Evolutionary conservation across 768 basidiomycete species (phyloP).

Genomic region (Hortiboletus campestris): DNA sequence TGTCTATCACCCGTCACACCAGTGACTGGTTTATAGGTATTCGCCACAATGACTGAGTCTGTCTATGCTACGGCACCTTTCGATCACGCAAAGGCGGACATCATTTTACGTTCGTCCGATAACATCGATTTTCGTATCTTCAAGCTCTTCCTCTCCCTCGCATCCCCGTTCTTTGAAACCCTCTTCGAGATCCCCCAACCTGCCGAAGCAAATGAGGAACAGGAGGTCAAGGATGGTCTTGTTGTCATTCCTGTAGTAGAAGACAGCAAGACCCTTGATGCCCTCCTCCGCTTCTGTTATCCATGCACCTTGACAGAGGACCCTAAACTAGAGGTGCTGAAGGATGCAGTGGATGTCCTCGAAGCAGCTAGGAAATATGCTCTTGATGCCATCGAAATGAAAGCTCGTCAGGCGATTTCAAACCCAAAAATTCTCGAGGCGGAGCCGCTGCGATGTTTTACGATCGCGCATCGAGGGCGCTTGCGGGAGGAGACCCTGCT

Average conservation of each 20-base stretch:
- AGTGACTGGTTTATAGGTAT: background rate
- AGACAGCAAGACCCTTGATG: conserved; percentile 19
- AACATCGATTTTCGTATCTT: conserved; percentile 31
- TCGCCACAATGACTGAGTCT: background rate
- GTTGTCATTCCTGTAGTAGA: conserved; percentile 18
- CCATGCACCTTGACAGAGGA: conserved; percentile 19
- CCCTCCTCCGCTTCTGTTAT: conserved; percentile 25
- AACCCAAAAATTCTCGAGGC: conserved; percentile 18
- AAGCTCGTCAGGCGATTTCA: conserved; percentile 20
- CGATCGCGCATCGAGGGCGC: conserved; percentile 14
- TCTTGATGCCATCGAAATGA: conserved; percentile 19
- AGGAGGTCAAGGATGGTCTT: conserved; percentile 13
- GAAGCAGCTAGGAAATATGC: conserved; percentile 21
- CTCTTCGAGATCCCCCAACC: conserved; percentile 33
- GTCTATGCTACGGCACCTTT: conserved; percentile 16
- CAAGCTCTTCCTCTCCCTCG: conserved; percentile 6
- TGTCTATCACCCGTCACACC: background rate
- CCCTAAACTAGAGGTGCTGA: conserved; percentile 10
- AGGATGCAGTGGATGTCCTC: conserved; percentile 13
- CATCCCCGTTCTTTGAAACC: conserved; percentile 31
- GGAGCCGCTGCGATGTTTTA: conserved; percentile 31
- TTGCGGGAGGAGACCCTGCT: too few species aligned
- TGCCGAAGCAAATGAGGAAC: background rate
- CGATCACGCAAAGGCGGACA: conserved; percentile 17
- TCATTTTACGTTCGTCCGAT: conserved; percentile 27